phyloP scores from a whole-genome alignment of 345 rosid genomes.

The Chamaenerion angustifolium region DNA sequence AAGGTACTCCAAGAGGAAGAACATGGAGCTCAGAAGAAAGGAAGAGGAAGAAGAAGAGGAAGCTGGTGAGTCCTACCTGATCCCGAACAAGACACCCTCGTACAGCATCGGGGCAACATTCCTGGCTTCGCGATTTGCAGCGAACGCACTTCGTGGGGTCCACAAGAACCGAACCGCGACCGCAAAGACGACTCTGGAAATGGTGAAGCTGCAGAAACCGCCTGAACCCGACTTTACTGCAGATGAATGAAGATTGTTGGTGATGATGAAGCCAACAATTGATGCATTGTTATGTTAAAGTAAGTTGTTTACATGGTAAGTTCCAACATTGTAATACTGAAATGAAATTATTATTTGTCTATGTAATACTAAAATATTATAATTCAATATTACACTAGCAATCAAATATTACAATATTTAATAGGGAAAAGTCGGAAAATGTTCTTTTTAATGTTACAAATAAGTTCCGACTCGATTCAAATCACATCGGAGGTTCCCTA shows the following conservation, averaged over 20 bases:
- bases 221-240: conserved; percentile 92
- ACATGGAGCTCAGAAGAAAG: conserved; percentile 51
- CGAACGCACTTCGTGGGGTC: conserved; percentile 82
- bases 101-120: conserved; percentile 83
- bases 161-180: conserved; percentile 42
- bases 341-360: too few species aligned
- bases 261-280: too few species aligned
- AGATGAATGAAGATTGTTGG: conserved; percentile 21
- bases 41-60: conserved; percentile 56
- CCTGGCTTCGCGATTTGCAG: conserved; percentile 77
- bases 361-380: too few species aligned
- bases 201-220: conserved; percentile 78
- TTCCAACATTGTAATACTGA: too few species aligned
- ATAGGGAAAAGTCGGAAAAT: too few species aligned
- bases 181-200: conserved; percentile 52
- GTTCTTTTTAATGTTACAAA: too few species aligned
- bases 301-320: too few species aligned
- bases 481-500: too few species aligned
- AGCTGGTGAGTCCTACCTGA: conserved; percentile 24
- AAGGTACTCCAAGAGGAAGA: conserved; percentile 67
- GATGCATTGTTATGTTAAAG: too few species aligned
- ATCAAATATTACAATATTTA: too few species aligned
- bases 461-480: too few species aligned
- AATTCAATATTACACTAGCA: too few species aligned
- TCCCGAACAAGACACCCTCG: conserved; percentile 13